Percentiles rank a stretch among this genome's conserved stretches.
Conservation (phyloP, 345 rosid genomes). For the Anastatica hierochuntica region DNA sequence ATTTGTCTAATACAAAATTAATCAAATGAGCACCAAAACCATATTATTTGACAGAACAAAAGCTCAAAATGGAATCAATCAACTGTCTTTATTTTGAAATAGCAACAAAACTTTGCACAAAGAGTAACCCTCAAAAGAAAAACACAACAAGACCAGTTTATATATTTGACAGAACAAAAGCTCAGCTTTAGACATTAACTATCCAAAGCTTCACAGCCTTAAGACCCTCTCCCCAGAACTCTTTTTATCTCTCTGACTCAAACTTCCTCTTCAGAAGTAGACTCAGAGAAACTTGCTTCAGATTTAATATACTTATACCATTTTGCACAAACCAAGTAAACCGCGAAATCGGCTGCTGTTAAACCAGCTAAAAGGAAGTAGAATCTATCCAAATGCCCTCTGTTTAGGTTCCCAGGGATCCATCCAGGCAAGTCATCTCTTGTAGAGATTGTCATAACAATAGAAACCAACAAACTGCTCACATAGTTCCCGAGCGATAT, state of each 20-base stretch:
- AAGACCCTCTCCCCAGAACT: not conserved
- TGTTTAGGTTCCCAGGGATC: slow-evolving; percentile 88
- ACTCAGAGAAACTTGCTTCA: slow-evolving; percentile 33
- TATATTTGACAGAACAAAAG: slow-evolving; percentile 12
- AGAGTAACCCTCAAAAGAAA: not conserved
- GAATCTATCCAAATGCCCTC: slow-evolving; percentile 80
- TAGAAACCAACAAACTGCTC: slow-evolving; percentile 69
- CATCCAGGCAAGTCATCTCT: slow-evolving; percentile 72
- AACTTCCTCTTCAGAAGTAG: slow-evolving; percentile 12
- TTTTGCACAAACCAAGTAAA: slow-evolving; percentile 54
- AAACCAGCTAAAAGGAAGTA: slow-evolving; percentile 81
- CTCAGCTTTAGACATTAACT: slow-evolving; percentile 19
- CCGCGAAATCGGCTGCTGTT: slow-evolving; percentile 51
- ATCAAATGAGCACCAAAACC: too few relatives aligned
- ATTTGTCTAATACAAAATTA: too few relatives aligned
- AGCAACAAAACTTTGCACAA: slow-evolving; percentile 12
- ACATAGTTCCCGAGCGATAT: slow-evolving; percentile 92
- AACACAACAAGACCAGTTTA: slow-evolving; percentile 4
- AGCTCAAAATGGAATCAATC: slow-evolving; percentile 14
- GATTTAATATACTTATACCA: slow-evolving; percentile 70
- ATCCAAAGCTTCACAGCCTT: slow-evolving; percentile 23
- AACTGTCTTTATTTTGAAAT: slow-evolving; percentile 11
- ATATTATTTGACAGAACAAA: too few relatives aligned
- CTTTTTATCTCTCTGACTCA: not conserved
- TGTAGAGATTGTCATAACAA: slow-evolving; percentile 70